phyloP scores from a whole-genome alignment of 176 grass and related monocot genomes.

The Phragmites australis region DNA sequence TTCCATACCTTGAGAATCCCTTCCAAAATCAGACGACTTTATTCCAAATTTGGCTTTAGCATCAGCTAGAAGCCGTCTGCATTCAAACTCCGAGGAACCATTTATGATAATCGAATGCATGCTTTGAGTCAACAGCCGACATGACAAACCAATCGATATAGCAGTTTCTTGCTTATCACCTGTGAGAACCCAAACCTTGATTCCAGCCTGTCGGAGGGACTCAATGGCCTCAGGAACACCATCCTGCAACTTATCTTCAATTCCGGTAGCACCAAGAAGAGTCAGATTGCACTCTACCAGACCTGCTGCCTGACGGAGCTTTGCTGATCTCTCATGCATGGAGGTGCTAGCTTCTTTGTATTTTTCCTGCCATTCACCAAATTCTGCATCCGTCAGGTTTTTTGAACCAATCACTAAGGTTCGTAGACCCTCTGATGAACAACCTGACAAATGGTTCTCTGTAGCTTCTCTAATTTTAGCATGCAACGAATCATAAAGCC shows the following conservation, averaged over 20 bases:
- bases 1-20: constrained; percentile 37
- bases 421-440: constrained; percentile 82
- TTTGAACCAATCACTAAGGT: constrained; percentile 86
- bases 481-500: constrained; percentile 42
- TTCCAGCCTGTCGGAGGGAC: constrained; percentile 89
- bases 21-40: constrained; percentile 46
- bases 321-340: constrained; percentile 84
- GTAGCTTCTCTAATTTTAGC: constrained; percentile 69
- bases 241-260: constrained; percentile 99
- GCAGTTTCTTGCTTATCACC: constrained; percentile 99
- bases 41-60: constrained; percentile 81
- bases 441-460: constrained; percentile 66
- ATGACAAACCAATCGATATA: constrained; percentile 97
- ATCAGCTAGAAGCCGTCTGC: constrained; percentile 73
- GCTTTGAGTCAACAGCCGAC: constrained; percentile 70
- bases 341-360: constrained; percentile 98
- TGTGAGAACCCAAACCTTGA: constrained; percentile 98
- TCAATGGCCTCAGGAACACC: constrained; percentile 98
- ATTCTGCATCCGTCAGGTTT: constrained; percentile 69
- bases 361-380: constrained; percentile 81
- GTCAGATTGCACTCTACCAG: constrained; percentile 85
- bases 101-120: constrained; percentile 90
- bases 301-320: constrained; percentile 83
- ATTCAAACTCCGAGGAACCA: constrained; percentile 88
- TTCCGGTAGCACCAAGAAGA: constrained; percentile 89